Evolutionary conservation across 495 filamentous ascomycete genomes (phyloP).

Genomic region (Chaetomium cochliodes): DNA sequence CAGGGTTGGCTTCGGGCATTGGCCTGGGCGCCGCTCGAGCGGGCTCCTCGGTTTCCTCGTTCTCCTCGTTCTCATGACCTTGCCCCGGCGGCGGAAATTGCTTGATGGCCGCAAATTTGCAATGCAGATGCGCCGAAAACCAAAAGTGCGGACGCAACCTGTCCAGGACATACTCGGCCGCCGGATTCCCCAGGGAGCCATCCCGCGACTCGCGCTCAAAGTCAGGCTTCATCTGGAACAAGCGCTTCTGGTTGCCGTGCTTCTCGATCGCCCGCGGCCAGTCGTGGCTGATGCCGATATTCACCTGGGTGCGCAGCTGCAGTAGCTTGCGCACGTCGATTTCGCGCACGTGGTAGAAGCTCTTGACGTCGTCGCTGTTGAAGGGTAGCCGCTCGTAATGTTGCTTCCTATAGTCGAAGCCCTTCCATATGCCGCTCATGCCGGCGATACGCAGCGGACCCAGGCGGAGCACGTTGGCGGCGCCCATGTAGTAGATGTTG

Average conservation of each 20-base stretch:
- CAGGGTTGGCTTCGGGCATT: slow-evolving; percentile 42
- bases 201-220: slow-evolving; percentile 71
- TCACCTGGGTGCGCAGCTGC: slow-evolving; percentile 77
- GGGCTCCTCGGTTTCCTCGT: not conserved
- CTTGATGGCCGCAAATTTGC: slow-evolving; percentile 75
- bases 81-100: slow-evolving; percentile 49
- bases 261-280: slow-evolving; percentile 84
- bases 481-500: slow-evolving; percentile 95
- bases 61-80: slow-evolving; percentile 4
- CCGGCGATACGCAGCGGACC: slow-evolving; percentile 86
- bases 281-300: slow-evolving; percentile 90
- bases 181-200: slow-evolving; percentile 72
- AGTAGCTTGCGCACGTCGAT: slow-evolving; percentile 88
- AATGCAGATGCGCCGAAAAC: slow-evolving; percentile 93
- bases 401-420: slow-evolving; percentile 72
- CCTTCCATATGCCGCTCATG: slow-evolving; percentile 91
- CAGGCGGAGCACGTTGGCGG: slow-evolving; percentile 79
- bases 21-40: not conserved
- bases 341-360: slow-evolving; percentile 84
- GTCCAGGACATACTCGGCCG: slow-evolving; percentile 75
- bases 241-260: slow-evolving; percentile 58
- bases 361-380: slow-evolving; percentile 64
- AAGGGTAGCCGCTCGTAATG: slow-evolving; percentile 90
- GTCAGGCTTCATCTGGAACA: slow-evolving; percentile 69
- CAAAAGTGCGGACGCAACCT: slow-evolving; percentile 78